Evolutionary conservation across 495 filamentous ascomycete species (phyloP), one percentile per base, ranked within the genome.

Genomic region (Aspergillus baeticus): DNA sequence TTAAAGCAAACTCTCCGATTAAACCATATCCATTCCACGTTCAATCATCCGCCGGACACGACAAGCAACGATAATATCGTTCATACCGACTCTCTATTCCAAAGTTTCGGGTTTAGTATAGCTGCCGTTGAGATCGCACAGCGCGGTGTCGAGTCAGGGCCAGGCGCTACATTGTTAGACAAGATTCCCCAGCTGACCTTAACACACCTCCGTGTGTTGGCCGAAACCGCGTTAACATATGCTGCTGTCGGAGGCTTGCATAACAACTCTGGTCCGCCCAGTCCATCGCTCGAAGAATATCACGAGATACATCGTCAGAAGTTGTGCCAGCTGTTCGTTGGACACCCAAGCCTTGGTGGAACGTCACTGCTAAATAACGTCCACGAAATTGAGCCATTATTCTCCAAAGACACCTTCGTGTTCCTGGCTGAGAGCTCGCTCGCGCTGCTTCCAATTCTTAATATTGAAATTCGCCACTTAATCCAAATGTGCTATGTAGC

Each of bases 51-150:
- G 6, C 64, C 72, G 10, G 73, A 77, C 5, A 66, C 65, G 1
- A 64, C 69, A 1, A 61, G 59, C 51, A 65, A 60, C 43, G 77
- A 83, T 36, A 79, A 84, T 31, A 66, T 92, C 35, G 74, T 79
- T 5, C 76, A 82, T 36, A 87, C 83, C 8, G 88, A 92, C 60
- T 83, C 84, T 0, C 66, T 98, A 38, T 86, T 89, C 33, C 78
- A 77, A 44, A 81, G 85, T 38, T 84, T 98, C 15, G 94, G 91
- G 0, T 90, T 81, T 70, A 91, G 93, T n/a, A 92, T 99, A 47
- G 84, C 93, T 2, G 85, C 91, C 0, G 84, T 88, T 6, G 94
- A 99, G 69, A 97, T 99, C 54, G 84, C 91, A 41, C 93, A 96
- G 65, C 88, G 94, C 49, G 94, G 95, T 13, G 75, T 91, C 2